Base-by-base conservation (phyloP, 331 rosid genomes). In the Malus hybrid region DNA sequence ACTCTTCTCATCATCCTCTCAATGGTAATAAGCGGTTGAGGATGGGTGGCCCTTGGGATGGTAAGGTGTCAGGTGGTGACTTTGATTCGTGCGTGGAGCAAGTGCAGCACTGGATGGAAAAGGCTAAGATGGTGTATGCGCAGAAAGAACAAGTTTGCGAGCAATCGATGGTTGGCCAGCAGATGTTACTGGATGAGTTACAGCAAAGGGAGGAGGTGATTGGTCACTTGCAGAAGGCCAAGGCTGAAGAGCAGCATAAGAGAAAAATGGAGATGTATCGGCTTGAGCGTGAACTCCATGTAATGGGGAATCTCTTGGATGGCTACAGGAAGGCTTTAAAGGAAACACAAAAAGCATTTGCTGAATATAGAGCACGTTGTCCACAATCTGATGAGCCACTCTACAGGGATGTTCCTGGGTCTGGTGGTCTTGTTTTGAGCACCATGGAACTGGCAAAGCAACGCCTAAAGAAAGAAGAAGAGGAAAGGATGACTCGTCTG, bases 391-490 rank as follows among this genome's bases (percentile, higher is more conserved):
- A 87, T 73, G 99, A 89, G 56, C 93, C 97, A 19, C 97, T 95
- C 62, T 95, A 92, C 81, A 87, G 80, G 81, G 97, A 94, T 76
- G 97, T 95, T 80, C 85, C 96, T 56, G 96, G 90, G 20, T 87
- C 97, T 61, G 96, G 97, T 4, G 99, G 97, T 19, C 96, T 92
- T 71, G 97, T 92, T 84, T 79, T 95, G 82, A 92, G 92, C 82
- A 83, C 77, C 71, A 67, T 70, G 85, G 99, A 95, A 70, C 81
- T 95, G 74, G 99, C 89, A 67, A 89, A 82, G 91, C 89, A 77
- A 36, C 87, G 85, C 6, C 67, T 84, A 78, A 92, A 82, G 86
- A 90, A 80, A 82, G 97, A 89, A 89, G 97, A 90, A 76, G 99
- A 94, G 80, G 93, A 92, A 36, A 86, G 87, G 86, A 10, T 74